Evolutionary conservation across 495 filamentous ascomycete genomes (phyloP).

Genomic region (Lasiosphaeria miniovina): DNA sequence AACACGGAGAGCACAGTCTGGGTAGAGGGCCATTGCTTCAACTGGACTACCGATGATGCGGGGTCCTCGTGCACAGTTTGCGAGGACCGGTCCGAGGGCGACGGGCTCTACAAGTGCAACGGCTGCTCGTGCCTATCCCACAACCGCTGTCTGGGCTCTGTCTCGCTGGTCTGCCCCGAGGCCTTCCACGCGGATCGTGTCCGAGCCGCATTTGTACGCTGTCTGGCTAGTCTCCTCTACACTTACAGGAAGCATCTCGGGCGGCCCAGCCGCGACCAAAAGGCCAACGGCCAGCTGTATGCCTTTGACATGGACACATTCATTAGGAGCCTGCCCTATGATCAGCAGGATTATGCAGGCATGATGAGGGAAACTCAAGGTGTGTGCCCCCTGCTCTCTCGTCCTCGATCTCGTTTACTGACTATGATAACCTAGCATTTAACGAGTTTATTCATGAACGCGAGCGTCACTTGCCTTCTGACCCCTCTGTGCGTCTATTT

Average conservation of each 20-base stretch:
- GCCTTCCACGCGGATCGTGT: slow-evolving; percentile 91
- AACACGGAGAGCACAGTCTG: slow-evolving; percentile 85
- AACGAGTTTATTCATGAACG: slow-evolving; percentile 96
- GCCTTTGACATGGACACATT: slow-evolving; percentile 94
- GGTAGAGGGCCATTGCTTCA: slow-evolving; percentile 92
- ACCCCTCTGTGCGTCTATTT: slow-evolving; percentile 78
- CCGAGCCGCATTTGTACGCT: slow-evolving; percentile 88
- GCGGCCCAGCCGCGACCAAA: slow-evolving; percentile 75
- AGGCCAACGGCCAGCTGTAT: slow-evolving; percentile 82
- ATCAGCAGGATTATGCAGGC: slow-evolving; percentile 83
- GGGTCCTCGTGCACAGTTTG: slow-evolving; percentile 77
- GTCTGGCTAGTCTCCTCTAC: slow-evolving; percentile 90
- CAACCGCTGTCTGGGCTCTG: slow-evolving; percentile 72
- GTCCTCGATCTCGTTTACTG: slow-evolving; percentile 3
- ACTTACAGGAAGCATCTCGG: slow-evolving; percentile 86
- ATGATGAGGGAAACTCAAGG: slow-evolving; percentile 93
- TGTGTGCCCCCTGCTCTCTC: slow-evolving; percentile 35
- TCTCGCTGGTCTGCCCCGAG: slow-evolving; percentile 81
- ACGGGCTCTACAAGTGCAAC: slow-evolving; percentile 81
- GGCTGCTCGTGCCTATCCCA: slow-evolving; percentile 77
- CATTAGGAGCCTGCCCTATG: slow-evolving; percentile 81
- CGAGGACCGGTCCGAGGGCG: slow-evolving; percentile 78
- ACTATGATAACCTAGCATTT: slow-evolving; percentile 57
- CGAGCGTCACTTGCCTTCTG: slow-evolving; percentile 57
- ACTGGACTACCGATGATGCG: slow-evolving; percentile 65